A percentile compares a stretch with the other conserved stretches of the same genome.
These are phyloP conservation scores for Conringia planisiliqua DNA, from an alignment of 345 rosid genomes.

Conservation along the genomic window DNA sequence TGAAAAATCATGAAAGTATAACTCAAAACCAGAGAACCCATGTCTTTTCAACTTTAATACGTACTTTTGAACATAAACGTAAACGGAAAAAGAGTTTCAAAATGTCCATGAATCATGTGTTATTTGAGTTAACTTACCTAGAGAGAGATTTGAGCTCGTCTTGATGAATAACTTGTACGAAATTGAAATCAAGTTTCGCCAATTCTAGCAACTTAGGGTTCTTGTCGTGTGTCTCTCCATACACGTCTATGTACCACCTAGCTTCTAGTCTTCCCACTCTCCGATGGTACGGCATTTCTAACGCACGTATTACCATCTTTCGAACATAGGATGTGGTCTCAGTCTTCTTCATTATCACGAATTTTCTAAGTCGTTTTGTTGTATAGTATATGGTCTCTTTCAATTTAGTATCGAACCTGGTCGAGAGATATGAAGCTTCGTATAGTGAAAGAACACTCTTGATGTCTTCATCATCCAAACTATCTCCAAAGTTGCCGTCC, in stretches of 20 bases:
- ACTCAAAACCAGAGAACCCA: neutral
- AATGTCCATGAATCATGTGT: neutral
- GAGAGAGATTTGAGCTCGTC: slow-evolving; percentile 35
- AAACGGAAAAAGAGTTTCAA: neutral
- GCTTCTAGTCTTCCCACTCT: slow-evolving; percentile 38
- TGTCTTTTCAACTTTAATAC: neutral
- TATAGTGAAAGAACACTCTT: slow-evolving; percentile 34
- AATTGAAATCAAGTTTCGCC: slow-evolving; percentile 37
- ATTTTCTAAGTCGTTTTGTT: slow-evolving; percentile 25
- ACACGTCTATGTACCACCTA: slow-evolving; percentile 36
- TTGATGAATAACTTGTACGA: slow-evolving; percentile 34
- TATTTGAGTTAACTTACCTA: slow-evolving; percentile 16
- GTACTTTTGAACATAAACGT: neutral
- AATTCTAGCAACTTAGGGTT: slow-evolving; percentile 32
- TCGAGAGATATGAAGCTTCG: slow-evolving; percentile 35
- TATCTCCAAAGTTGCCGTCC: slow-evolving; percentile 12
- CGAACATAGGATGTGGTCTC: slow-evolving; percentile 10
- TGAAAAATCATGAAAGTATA: neutral
- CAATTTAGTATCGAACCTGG: slow-evolving; percentile 25
- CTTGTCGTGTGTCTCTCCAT: slow-evolving; percentile 13
- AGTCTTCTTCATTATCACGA: neutral
- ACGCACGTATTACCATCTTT: slow-evolving; percentile 29
- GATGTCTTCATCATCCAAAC: slow-evolving; percentile 16
- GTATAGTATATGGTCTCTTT: slow-evolving; percentile 29
- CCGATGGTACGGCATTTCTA: slow-evolving; percentile 41